Percentiles rank a stretch among this genome's conserved stretches.
Evolutionary conservation across 2,329 filamentous ascomycete genomes (phyloP).

Genomic region (Simplicillium sp.): DNA sequence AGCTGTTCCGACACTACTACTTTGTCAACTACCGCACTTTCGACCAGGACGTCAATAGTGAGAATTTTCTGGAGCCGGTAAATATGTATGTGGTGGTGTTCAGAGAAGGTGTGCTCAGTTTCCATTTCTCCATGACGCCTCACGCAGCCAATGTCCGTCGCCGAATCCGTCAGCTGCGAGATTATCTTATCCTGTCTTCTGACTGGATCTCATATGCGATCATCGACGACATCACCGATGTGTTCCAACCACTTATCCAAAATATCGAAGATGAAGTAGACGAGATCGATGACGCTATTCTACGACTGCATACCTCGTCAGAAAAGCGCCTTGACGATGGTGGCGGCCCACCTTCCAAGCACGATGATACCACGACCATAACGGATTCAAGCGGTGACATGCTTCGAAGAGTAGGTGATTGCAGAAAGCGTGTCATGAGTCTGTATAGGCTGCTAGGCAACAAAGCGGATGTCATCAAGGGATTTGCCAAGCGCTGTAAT

Average conservation of each 20-base stretch:
- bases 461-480: constrained; percentile 98
- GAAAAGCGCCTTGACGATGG: constrained; percentile 21
- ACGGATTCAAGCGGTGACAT: constrained; percentile 61
- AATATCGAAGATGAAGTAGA: constrained; percentile 94
- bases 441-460: constrained; percentile 88
- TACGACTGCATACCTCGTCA: constrained; percentile 62
- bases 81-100: constrained; percentile 98
- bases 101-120: constrained; percentile 87
- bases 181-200: constrained; percentile 85
- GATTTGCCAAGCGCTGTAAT: constrained; percentile 95
- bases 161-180: constrained; percentile 83
- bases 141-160: constrained; percentile 94
- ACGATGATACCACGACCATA: constrained; percentile 32
- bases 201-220: constrained; percentile 99
- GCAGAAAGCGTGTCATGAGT: constrained; percentile 94
- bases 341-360: constrained; percentile 27
- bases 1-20: constrained; percentile 95
- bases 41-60: constrained; percentile 83
- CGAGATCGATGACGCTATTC: constrained; percentile 87
- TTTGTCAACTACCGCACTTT: constrained; percentile 98
- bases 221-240: constrained; percentile 97
- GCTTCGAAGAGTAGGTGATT: constrained; percentile 86
- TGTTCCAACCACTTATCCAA: constrained; percentile 86
- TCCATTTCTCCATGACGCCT: constrained; percentile 93
- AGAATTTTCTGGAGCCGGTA: constrained; percentile 87